Evolutionary conservation across 768 basidiomycete genomes (phyloP).

Genomic region (Trametes elegans): DNA sequence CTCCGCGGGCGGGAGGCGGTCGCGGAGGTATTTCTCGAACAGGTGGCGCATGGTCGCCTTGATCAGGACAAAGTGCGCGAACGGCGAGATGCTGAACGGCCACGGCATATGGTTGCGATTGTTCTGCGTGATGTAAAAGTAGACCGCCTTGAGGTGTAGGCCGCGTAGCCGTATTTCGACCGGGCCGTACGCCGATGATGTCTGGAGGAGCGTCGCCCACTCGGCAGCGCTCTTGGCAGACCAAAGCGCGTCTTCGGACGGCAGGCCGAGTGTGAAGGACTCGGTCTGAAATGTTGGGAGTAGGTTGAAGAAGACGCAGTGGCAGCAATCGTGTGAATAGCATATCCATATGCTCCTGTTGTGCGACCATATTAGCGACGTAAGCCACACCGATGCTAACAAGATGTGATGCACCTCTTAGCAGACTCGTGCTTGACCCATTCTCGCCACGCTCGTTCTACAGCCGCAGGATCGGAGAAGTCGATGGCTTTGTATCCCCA

Average conservation of each 20-base stretch:
- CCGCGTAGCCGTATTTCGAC: slow-evolving; percentile 28
- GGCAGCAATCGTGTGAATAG: slow-evolving; percentile 57
- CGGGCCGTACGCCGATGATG: slow-evolving; percentile 35
- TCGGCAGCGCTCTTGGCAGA: slow-evolving; percentile 43
- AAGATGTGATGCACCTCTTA: slow-evolving; percentile 47
- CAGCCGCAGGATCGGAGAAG: slow-evolving; percentile 28
- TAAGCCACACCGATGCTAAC: neutral
- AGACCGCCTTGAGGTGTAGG: slow-evolving; percentile 22
- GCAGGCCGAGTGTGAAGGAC: slow-evolving; percentile 51
- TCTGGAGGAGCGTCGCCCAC: slow-evolving; percentile 45
- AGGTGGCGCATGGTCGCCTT: slow-evolving; percentile 35
- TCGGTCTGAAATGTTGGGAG: slow-evolving; percentile 44
- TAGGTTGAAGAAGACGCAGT: slow-evolving; percentile 53
- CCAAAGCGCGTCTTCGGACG: slow-evolving; percentile 59
- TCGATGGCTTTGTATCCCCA: slow-evolving; percentile 40
- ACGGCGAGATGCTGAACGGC: slow-evolving; percentile 24
- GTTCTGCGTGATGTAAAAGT: slow-evolving; percentile 24
- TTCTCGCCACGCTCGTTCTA: slow-evolving; percentile 50
- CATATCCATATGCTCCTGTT: slow-evolving; percentile 37
- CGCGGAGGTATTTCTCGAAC: slow-evolving; percentile 29
- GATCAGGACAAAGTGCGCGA: slow-evolving; percentile 34
- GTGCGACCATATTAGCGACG: neutral
- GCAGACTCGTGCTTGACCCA: slow-evolving; percentile 58
- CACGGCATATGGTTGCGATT: slow-evolving; percentile 16
- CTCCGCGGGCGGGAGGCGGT: slow-evolving; percentile 15